Evolutionary conservation across 805 yeast species (phyloP).

Genomic region (Gaillardinia entomophila): DNA sequence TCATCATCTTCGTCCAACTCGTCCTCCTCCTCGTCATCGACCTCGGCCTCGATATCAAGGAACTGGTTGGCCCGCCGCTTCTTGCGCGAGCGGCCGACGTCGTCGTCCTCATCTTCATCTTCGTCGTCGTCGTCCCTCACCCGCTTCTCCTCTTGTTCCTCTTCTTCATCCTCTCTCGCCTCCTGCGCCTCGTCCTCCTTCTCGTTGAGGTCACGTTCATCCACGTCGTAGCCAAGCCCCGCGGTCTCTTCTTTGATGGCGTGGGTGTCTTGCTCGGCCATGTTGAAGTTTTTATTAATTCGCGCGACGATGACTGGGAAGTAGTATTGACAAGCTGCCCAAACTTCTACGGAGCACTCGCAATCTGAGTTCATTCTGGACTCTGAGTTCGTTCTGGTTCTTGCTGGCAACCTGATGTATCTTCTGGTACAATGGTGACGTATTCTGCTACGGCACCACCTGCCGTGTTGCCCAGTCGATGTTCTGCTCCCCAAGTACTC

Average conservation of each 20-base stretch:
- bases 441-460: too few relatives aligned
- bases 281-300: not conserved
- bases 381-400: too few relatives aligned
- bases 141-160: constrained; percentile 9
- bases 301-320: not conserved
- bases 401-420: too few relatives aligned
- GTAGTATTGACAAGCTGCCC: too few relatives aligned
- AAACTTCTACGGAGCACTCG: too few relatives aligned
- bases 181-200: constrained; percentile 6
- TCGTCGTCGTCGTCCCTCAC: constrained; percentile 45
- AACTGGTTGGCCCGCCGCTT: constrained; percentile 68
- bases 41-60: constrained; percentile 98
- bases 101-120: constrained; percentile 44
- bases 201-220: constrained; percentile 10
- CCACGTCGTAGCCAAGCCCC: constrained; percentile 2
- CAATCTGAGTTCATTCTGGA: too few relatives aligned
- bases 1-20: constrained; percentile 87
- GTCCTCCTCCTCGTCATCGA: constrained; percentile 94
- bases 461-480: too few relatives aligned
- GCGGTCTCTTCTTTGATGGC: constrained; percentile 4
- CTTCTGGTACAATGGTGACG: too few relatives aligned
- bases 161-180: constrained; percentile 7
- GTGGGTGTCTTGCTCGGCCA: not conserved
- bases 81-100: constrained; percentile 41
- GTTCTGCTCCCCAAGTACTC: too few relatives aligned